Evolutionary conservation across 352 stramenopile species (phyloP).

Genomic region (Pythium folliculosum): DNA sequence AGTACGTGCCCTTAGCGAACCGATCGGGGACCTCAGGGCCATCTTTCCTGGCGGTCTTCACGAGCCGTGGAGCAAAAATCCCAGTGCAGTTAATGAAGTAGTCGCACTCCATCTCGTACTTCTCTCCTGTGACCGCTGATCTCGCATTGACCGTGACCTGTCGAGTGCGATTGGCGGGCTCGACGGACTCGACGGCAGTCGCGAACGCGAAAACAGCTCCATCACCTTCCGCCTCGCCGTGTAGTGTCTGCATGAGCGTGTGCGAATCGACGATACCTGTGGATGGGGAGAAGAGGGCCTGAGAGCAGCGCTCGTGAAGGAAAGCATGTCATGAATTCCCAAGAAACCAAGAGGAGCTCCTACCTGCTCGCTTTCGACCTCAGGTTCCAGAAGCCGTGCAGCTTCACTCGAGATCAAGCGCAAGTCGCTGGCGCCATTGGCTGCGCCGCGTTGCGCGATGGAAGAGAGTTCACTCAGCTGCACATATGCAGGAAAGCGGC

Average conservation of each 20-base stretch:
- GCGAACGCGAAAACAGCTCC: constrained; percentile 81
- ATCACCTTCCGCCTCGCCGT: constrained; percentile 89
- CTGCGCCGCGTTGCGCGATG: constrained; percentile 39
- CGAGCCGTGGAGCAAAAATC: constrained; percentile 64
- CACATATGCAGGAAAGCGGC: neutral
- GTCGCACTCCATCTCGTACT: constrained; percentile 83
- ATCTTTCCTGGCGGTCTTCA: constrained; percentile 8
- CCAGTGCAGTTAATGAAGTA: constrained; percentile 93
- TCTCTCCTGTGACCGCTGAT: constrained; percentile 42
- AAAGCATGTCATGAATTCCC: neutral
- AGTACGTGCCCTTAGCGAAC: constrained; percentile 98
- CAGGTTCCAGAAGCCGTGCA: constrained; percentile 47
- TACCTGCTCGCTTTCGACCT: constrained; percentile 58
- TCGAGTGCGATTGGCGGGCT: constrained; percentile 28
- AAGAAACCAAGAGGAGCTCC: neutral
- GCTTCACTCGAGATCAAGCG: constrained; percentile 46
- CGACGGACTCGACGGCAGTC: constrained; percentile 55
- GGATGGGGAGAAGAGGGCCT: constrained; percentile 92
- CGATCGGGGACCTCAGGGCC: constrained; percentile 46
- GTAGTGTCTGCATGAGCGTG: constrained; percentile 88
- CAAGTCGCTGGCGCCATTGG: constrained; percentile 68
- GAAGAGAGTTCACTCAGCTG: constrained; percentile 42
- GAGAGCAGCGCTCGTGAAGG: neutral
- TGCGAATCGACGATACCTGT: constrained; percentile 97
- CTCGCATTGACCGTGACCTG: constrained; percentile 6